A percentile compares a stretch with the other conserved stretches of the same genome.
Conservation (phyloP, 305 asterid species). For the Fraxinus nigra region DNA sequence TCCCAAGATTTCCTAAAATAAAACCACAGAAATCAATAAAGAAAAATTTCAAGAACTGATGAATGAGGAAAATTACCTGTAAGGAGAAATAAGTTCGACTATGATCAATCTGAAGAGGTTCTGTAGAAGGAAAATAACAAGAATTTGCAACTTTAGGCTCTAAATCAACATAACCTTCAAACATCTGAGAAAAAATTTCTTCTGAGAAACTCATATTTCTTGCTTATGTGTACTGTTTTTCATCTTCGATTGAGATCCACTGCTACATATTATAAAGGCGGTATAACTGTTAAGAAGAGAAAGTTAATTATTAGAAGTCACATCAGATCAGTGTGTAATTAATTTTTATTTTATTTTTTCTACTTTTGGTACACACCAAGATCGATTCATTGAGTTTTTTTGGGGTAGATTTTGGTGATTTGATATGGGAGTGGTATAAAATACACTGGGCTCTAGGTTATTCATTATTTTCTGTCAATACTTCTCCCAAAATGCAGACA, state of each 20-base stretch:
- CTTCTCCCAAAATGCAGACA: slow-evolving; percentile 8
- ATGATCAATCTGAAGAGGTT: slow-evolving; percentile 26
- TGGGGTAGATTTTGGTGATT: neutral
- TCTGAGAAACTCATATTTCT: slow-evolving; percentile 34
- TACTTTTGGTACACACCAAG: slow-evolving; percentile 12
- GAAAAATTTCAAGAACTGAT: neutral
- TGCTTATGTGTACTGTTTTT: neutral
- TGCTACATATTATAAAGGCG: neutral
- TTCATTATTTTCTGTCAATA: neutral
- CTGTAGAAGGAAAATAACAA: slow-evolving; percentile 18
- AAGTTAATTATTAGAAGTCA: neutral
- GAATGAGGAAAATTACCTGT: slow-evolving; percentile 26
- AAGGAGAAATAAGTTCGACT: slow-evolving; percentile 29
- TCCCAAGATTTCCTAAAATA: slow-evolving; percentile 46
- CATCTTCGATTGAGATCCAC: neutral
- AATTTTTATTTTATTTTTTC: neutral
- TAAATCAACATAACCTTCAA: slow-evolving; percentile 44
- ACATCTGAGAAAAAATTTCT: slow-evolving; percentile 44
- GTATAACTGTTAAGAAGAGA: neutral
- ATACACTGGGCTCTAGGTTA: slow-evolving; percentile 24
- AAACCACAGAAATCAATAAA: neutral
- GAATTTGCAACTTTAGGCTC: slow-evolving; percentile 32
- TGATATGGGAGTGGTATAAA: neutral
- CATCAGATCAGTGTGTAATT: neutral
- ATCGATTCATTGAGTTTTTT: slow-evolving; percentile 1